Conservation (phyloP, 2,329 filamentous ascomycete genomes). For the Davidsoniella virescens region DNA sequence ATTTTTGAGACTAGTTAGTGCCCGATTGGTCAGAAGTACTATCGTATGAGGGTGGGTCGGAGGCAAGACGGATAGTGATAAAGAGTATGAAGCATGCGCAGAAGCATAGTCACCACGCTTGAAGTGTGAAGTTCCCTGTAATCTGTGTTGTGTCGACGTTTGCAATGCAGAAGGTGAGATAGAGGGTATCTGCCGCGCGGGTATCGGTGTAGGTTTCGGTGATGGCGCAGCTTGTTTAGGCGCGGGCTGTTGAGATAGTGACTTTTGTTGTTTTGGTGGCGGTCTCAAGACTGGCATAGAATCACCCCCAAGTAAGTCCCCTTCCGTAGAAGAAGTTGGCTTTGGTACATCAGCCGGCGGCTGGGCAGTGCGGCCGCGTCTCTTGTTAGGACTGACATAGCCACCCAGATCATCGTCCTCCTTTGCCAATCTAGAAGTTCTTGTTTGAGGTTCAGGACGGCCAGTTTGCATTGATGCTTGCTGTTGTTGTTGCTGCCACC, state of each 20-base stretch:
- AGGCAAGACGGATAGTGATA: slow-evolving; percentile 60
- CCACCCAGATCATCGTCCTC: slow-evolving; percentile 71
- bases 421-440: slow-evolving; percentile 53
- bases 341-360: slow-evolving; percentile 24
- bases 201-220: slow-evolving; percentile 27
- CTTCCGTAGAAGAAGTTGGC: slow-evolving; percentile 31
- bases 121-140: slow-evolving; percentile 73
- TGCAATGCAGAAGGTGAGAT: slow-evolving; percentile 54
- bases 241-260: slow-evolving; percentile 23
- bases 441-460: slow-evolving; percentile 21
- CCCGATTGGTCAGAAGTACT: slow-evolving; percentile 79
- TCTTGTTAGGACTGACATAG: slow-evolving; percentile 73
- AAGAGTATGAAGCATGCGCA: slow-evolving; percentile 68
- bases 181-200: slow-evolving; percentile 44
- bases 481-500: slow-evolving; percentile 37
- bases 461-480: slow-evolving; percentile 24
- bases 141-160: slow-evolving; percentile 61
- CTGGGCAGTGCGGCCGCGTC: slow-evolving; percentile 49
- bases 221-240: slow-evolving; percentile 24
- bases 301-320: slow-evolving; percentile 45
- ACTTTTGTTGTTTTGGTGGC: slow-evolving; percentile 22
- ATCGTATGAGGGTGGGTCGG: slow-evolving; percentile 68
- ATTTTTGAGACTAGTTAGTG: slow-evolving; percentile 77
- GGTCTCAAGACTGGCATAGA: slow-evolving; percentile 18
- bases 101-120: slow-evolving; percentile 85